Evolutionary conservation across 108 stramenopile genomes (phyloP), one percentile per base, ranked within the genome.

Genomic region (Cyclotella atomus): DNA sequence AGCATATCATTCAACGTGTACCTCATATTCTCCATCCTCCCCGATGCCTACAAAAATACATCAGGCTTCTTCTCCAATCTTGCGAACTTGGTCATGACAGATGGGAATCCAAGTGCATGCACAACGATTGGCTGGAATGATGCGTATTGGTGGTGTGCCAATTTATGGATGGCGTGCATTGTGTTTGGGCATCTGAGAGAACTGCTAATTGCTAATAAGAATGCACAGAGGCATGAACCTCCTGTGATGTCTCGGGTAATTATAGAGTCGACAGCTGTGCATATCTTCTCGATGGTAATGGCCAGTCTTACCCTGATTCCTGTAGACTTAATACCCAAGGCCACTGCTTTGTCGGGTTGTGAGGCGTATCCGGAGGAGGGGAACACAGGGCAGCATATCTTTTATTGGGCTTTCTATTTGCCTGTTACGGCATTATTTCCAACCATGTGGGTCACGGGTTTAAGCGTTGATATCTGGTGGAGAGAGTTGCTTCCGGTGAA

Each of bases 321-420:
- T 7, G 53, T 36, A 7, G 55, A 45, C 21, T 60, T 33, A 14
- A 68, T 76, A 27, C 75, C 75, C 15, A 59, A 61, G 29, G 66
- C 75, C 28, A 68, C 67, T 4, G 57, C 44, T 14, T 7, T 1
- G 20, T 49, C 55, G 17, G 67, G 67, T 12, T 76, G 75, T 61
- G 75, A 76, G 45, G 66, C 75, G 10, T 76, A 49, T 68, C 75
- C 75, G 7, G 57, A 47, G 17, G 12, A 53, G 8, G 75, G 41
- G n/a, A 67, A 76, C 57, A 33, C 29, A 27, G 47, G 47, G 16
- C 75, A 76, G 34, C 28, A 28, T 7, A 61, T 76, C 10, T 76
- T 76, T 43, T 76, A 76, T 53, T 76, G 75, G 75, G 46, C 23
- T 27, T 76, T 76, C 57, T 76, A 62, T 47, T 50, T 76, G 75